Base-by-base conservation (phyloP, 2,329 filamentous ascomycete genomes). In the Exophiala xenobiotica region DNA sequence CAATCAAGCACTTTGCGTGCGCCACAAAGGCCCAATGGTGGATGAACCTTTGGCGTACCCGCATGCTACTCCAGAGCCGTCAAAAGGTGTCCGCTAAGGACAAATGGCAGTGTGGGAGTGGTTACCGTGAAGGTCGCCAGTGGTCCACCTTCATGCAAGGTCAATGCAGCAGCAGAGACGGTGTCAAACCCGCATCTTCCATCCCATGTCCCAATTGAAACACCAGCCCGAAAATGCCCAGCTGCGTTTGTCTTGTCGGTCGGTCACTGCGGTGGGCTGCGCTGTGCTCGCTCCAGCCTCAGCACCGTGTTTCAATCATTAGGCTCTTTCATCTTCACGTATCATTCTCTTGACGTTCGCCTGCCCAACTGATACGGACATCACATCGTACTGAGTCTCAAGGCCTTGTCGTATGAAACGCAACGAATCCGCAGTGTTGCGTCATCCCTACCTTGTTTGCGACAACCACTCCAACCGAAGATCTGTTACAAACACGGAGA, bases 171-270 rank as follows among this genome's bases (percentile, higher is more conserved):
- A 35, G 38, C 27, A 43, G 50, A 37, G 24, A 44, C 41, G 39
- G 50, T 43, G 50, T 53, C 22, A 19, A 41, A 41, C 26, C 27
- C 40, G 14, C 35, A 43, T 20, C n/a, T n/a, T n/a, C 26, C 18
- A 29, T 23, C 40, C 50, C 54, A 52, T 52, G 53, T 56, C 35
- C 41, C 44, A 41, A 46, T 57, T 57, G 54, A 57, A 54, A 57
- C 54, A 57, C 54, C 54, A 54, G 48, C 40, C 54, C 47, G 33
- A 29, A 50, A 46, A 23, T 9, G 40, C 20, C 29, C 47, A 20
- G 29, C 39, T 43, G 23, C 19, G 33, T n/a, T n/a, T 40, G 19
- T 40, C 18, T 22, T 20, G 11, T 33, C 42, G 29, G 11, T 3
- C 35, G 14, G 24, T 12, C 5, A 27, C 23, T 19, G 23, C 14